phyloP scores from a whole-genome alignment of 2,329 filamentous ascomycete genomes.

The Laburnicola sp. region DNA sequence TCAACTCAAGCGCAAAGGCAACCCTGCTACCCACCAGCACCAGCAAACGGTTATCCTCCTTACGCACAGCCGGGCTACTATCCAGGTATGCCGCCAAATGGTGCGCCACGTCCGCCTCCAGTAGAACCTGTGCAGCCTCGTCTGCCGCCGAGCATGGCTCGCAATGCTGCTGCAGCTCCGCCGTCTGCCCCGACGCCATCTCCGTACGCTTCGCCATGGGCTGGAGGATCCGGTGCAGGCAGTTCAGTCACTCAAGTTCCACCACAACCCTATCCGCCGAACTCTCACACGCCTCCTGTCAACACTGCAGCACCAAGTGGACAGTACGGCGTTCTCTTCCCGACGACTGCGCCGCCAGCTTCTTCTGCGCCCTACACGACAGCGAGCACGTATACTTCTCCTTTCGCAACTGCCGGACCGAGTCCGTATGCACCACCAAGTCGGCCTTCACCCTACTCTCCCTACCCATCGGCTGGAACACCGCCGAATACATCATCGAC shows the following conservation, averaged over 20 bases:
- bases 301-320: conserved; percentile 29
- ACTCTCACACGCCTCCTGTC: conserved; percentile 29
- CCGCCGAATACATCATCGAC: conserved; percentile 19
- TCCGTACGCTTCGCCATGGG: conserved; percentile 44
- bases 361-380: conserved; percentile 24
- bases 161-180: conserved; percentile 29
- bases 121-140: conserved; percentile 31
- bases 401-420: conserved; percentile 33
- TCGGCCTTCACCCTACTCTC: conserved; percentile 28
- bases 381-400: conserved; percentile 33
- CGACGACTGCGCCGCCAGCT: conserved; percentile 34
- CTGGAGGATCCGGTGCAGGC: conserved; percentile 34
- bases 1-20: conserved; percentile 36
- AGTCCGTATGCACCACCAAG: conserved; percentile 34
- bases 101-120: conserved; percentile 34
- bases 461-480: conserved; percentile 30
- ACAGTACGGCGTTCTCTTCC: conserved; percentile 42
- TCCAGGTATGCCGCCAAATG: conserved; percentile 35
- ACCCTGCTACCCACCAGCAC: conserved; percentile 33
- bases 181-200: conserved; percentile 34
- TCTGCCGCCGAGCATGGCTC: conserved; percentile 43
- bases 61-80: conserved; percentile 35
- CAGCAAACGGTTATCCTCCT: conserved; percentile 32
- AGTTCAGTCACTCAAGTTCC: conserved; percentile 30
- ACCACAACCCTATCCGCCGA: conserved; percentile 37